Evolutionary conservation across 441 rosid genomes (phyloP).

Genomic region (Populus hybrid): DNA sequence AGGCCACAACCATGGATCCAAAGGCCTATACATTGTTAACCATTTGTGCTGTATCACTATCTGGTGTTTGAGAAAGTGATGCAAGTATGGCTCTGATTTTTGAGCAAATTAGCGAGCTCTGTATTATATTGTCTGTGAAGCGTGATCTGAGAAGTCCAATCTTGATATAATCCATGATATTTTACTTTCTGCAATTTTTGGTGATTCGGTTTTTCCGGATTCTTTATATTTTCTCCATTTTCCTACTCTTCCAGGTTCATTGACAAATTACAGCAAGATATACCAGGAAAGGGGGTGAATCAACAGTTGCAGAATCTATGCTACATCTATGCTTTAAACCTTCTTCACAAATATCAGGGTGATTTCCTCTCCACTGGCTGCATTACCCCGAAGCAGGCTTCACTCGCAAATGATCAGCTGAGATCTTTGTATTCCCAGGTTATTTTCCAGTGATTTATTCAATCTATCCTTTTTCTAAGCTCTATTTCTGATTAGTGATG

Average conservation of each 20-base stretch:
- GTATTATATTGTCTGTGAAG: background rate
- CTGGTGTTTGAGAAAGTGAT: background rate
- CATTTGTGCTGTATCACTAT: background rate
- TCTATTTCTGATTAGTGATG: background rate
- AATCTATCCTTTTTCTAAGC: background rate
- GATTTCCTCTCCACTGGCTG: constrained; percentile 74
- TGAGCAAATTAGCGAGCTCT: background rate
- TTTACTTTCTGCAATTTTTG: background rate
- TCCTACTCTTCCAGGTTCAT: constrained; percentile 49
- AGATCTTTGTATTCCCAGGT: constrained; percentile 73
- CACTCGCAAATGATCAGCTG: constrained; percentile 78
- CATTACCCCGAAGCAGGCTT: constrained; percentile 77
- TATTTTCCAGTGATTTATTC: background rate
- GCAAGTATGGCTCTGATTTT: background rate
- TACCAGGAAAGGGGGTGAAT: constrained; percentile 81
- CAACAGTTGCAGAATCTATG: constrained; percentile 62
- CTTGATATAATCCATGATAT: too few species aligned
- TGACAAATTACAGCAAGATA: constrained; percentile 74
- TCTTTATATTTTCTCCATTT: background rate
- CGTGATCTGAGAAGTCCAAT: too few species aligned
- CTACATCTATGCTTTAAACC: constrained; percentile 61
- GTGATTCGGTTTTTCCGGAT: background rate
- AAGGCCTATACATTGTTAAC: background rate
- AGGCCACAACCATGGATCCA: background rate
- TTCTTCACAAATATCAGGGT: constrained; percentile 75